Evolutionary conservation across 805 yeast species (phyloP), one percentile per base, ranked within the genome.

Genomic region (Kazachstania bromeliacearum): DNA sequence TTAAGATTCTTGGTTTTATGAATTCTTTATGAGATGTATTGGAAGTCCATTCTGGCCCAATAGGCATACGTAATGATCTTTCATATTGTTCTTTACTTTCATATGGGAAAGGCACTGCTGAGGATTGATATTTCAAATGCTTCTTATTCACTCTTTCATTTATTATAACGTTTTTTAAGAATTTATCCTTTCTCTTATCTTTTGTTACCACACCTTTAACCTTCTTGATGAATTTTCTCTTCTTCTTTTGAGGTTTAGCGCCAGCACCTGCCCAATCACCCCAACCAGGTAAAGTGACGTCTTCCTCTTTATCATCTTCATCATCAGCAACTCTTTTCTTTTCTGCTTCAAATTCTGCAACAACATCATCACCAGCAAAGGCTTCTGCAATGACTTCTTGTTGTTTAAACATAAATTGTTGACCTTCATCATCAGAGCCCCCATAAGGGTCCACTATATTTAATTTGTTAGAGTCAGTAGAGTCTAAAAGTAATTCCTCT

Each of bases 311-410:
- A 59, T 89, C 96, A 39, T 77, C 96, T 58, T 89, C 96, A 32
- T 81, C 87, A 30, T 65, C 71, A 5, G 70, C 67, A 9, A 72
- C 72, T 46, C 73, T 69, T 39, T 67, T 64, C 63, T 89, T 92
- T 49, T 88, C 97, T 10, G 64, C 70, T 43, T 74, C 76, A 57
- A 92, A 92, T 46, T 87, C 70, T 5, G 67, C 64, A 12, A 85
- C 82, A 27, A 89, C 95, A 55, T 92, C 92, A 62, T 92, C 98
- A 19, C 97, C 97, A 3, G 96, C 96, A 68, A 92, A 92, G 0
- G 97, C 98, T 54, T 87, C 80, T 42, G 79, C 75, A 42, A 92
- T 81, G 31, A 92, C 67, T 36, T 85, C 88, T 45, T 77, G 76
- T 53, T 87, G 95, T 47, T 75, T 74, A 65, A 87, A 84, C 71